Conservation (phyloP, 345 rosid species). For the Eutrema japonicum region DNA sequence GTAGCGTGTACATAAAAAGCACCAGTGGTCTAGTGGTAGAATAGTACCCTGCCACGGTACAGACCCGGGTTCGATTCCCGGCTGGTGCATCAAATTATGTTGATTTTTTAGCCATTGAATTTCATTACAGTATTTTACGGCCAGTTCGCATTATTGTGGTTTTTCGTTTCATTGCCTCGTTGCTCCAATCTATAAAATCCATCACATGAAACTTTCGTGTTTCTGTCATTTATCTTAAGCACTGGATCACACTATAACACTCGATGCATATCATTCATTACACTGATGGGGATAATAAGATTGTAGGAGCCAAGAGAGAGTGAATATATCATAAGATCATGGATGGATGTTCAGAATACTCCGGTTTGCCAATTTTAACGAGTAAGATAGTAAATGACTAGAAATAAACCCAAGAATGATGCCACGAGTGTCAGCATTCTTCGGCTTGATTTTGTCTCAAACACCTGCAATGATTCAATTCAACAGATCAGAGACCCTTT, state of each 20-base stretch:
- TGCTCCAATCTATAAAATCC: neutral
- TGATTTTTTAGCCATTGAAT: neutral
- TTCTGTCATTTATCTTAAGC: neutral
- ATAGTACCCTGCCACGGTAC: conserved; percentile 72
- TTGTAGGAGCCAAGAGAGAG: conserved; percentile 19
- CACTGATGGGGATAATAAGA: conserved; percentile 10
- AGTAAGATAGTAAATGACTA: conserved; percentile 81
- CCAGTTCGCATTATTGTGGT: neutral
- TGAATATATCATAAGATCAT: conserved; percentile 24
- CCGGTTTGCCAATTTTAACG: conserved; percentile 47
- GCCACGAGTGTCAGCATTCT: conserved; percentile 89
- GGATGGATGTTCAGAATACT: conserved; percentile 16
- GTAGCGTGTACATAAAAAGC: conserved; percentile 18
- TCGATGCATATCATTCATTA: conserved; percentile 24
- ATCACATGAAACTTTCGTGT: conserved; percentile 11
- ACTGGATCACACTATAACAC: conserved; percentile 31
- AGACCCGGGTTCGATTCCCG: conserved; percentile 83
- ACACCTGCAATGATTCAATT: conserved; percentile 54
- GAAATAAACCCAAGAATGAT: conserved; percentile 79
- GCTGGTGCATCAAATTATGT: conserved; percentile 49
- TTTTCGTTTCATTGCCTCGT: neutral
- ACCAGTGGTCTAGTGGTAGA: conserved; percentile 85
- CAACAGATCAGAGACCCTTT: conserved; percentile 27
- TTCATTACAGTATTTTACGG: neutral
- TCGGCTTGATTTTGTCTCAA: conserved; percentile 93